Evolutionary conservation across 305 asterid species (phyloP).

Genomic region (Coffea humblotiana): DNA sequence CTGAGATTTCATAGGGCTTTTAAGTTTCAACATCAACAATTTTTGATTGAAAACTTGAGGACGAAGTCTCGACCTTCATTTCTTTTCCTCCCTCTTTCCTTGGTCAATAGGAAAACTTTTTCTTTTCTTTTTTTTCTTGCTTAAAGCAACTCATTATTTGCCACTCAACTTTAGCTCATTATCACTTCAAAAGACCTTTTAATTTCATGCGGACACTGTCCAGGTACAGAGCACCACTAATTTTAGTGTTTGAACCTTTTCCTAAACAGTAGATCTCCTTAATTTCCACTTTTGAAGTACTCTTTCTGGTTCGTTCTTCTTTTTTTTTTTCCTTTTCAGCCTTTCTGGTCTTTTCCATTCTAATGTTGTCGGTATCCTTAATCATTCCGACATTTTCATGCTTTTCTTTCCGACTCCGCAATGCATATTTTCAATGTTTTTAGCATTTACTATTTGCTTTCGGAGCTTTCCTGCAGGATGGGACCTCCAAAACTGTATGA

Average conservation of each 20-base stretch:
- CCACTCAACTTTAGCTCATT: neutral
- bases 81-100: neutral
- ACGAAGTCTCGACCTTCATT: neutral
- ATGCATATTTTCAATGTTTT: neutral
- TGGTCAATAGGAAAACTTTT: neutral
- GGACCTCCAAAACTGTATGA: no score
- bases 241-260: neutral
- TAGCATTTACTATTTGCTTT: no score
- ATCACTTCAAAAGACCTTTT: neutral
- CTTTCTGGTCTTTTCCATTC: neutral
- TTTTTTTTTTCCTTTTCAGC: neutral
- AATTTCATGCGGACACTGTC: neutral
- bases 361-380: neutral
- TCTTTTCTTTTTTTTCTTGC: neutral
- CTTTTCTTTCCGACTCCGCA: neutral
- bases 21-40: no score
- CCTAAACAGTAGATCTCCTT: no score
- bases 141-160: neutral
- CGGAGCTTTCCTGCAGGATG: no score
- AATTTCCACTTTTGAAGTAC: no score
- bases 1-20: no score
- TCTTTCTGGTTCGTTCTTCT: neutral
- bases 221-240: neutral
- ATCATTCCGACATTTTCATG: neutral
- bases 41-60: neutral